Percentiles rank a stretch among this genome's conserved stretches.
Evolutionary conservation across 805 yeast genomes (phyloP).

Genomic region (Ogataea saltuana): DNA sequence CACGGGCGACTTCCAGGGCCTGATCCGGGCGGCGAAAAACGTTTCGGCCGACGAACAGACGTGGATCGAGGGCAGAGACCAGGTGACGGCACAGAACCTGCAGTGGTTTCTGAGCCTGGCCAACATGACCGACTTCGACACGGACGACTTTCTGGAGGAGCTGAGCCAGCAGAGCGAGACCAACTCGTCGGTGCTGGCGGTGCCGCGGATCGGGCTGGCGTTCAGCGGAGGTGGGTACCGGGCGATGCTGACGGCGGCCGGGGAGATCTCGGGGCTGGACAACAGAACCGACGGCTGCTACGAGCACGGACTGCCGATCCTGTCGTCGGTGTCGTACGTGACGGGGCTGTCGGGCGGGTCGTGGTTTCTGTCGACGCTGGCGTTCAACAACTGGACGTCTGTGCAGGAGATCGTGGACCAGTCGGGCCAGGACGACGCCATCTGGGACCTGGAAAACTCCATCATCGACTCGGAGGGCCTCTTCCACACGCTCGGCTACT

Average conservation of each 20-base stretch:
- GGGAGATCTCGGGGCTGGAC: conserved; percentile 77
- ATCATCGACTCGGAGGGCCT: conserved; percentile 67
- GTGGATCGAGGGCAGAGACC: conserved; percentile 54
- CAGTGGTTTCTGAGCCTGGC: conserved; percentile 47
- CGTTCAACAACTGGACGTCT: conserved; percentile 70
- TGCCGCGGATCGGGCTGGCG: conserved; percentile 54
- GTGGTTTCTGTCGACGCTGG: conserved; percentile 74
- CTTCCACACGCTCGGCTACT: conserved; percentile 50
- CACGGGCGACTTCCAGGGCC: conserved; percentile 23
- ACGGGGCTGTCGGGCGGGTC: conserved; percentile 84
- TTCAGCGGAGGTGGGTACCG: conserved; percentile 90
- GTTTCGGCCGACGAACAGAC: conserved; percentile 48
- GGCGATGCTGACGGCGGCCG: conserved; percentile 86
- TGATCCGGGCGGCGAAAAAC: conserved; percentile 47
- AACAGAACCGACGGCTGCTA: conserved; percentile 59
- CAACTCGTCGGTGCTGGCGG: conserved; percentile 38
- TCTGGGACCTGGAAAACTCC: conserved; percentile 70
- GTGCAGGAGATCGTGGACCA: conserved; percentile 57
- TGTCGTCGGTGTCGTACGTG: conserved; percentile 69
- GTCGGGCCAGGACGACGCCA: conserved; percentile 39
- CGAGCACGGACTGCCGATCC: conserved; percentile 65
- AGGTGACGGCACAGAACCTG: conserved; percentile 46
- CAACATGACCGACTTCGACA: conserved; percentile 49
- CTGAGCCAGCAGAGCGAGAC: conserved; percentile 21
- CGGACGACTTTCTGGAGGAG: conserved; percentile 41